Base-by-base conservation (phyloP, 2,329 filamentous ascomycete species). In the Pseudogymnoascus sp. region DNA sequence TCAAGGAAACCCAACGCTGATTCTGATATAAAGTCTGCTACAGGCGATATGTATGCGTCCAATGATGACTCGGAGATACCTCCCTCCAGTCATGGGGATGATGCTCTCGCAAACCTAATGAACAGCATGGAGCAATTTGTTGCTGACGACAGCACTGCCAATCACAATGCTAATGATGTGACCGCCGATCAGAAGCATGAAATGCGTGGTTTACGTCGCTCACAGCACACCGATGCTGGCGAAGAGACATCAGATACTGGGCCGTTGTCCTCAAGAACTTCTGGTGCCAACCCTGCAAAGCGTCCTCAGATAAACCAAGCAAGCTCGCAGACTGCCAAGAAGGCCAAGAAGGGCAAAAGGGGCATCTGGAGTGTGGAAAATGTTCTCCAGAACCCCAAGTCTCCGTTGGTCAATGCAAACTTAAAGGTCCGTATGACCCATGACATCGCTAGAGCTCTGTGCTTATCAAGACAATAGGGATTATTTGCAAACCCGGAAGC, bases 401-500 rank as follows among this genome's bases (percentile, higher is more conserved):
- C 38, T 26, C 30, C 26, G 7, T 34, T 57, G n/a, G 26, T 28
- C 21, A 56, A 18, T n/a, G 9, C 19, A 12, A n/a, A 45, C 58
- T 30, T 61, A 12, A 52, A 52, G 45, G 45, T 52, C 10, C 5
- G 45, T 30, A 13, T 59, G 34, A 38, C 39, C 19, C 18, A 26
- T 59, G 15, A n/a, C 9, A 23, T 13, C 10, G 6, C 33, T 13
- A 10, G 15, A 23, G 55, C 38, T 57, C 8, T n/a, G 9, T 35
- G 34, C n/a, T n/a, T 15, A 10, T 12, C 23, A n/a, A 6, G 59
- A 18, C 23, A 9, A 26, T 63, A 75, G 74, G 73, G 71, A 68
- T 62, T 76, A 5, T 68, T 77, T 23, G 66, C 73, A 6, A 67
- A 69, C 15, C 73, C 73, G 1, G 66, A 71, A 62, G 71, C 75